A percentile compares a stretch with the other conserved stretches of the same genome.
Evolutionary conservation across 306 rosid species (phyloP).

Genomic region (Rosa rugosa): DNA sequence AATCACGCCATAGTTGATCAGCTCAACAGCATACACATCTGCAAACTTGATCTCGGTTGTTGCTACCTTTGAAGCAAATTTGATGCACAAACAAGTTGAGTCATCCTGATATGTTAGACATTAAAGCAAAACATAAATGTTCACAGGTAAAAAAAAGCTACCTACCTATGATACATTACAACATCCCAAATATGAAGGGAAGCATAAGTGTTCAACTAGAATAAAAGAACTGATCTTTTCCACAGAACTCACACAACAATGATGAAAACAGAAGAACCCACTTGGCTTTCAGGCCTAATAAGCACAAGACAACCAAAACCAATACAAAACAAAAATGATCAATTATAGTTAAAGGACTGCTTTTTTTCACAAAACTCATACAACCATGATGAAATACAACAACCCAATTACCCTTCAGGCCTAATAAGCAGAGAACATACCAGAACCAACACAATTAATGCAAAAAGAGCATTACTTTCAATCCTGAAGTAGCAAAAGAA

Average conservation of each 20-base stretch:
- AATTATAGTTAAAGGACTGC: not conserved
- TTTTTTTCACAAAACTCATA: not conserved
- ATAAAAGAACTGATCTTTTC: not conserved
- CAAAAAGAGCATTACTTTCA: not conserved
- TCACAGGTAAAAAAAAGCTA: constrained; percentile 13
- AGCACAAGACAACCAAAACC: not conserved
- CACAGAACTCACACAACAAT: not conserved
- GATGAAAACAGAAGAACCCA: not conserved
- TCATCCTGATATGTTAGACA: constrained; percentile 56
- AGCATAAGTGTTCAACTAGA: not conserved
- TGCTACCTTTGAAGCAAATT: constrained; percentile 41
- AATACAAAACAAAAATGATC: not conserved
- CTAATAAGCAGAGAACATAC: not conserved
- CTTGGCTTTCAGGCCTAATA: not conserved
- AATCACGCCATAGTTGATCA: constrained; percentile 36
- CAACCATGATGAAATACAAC: not conserved
- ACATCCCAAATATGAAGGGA: not conserved
- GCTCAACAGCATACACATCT: constrained; percentile 73
- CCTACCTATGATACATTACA: not conserved
- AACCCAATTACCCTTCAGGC: not conserved
- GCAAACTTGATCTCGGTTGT: constrained; percentile 58
- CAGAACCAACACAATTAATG: not conserved
- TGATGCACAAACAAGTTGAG: constrained; percentile 64
- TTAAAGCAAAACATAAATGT: constrained; percentile 7
- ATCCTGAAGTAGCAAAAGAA: not conserved